Evolutionary conservation across 371 early-diverging fungal species (phyloP), one percentile per base, ranked within the genome.

Genomic region (Actinomortierella wolfii): DNA sequence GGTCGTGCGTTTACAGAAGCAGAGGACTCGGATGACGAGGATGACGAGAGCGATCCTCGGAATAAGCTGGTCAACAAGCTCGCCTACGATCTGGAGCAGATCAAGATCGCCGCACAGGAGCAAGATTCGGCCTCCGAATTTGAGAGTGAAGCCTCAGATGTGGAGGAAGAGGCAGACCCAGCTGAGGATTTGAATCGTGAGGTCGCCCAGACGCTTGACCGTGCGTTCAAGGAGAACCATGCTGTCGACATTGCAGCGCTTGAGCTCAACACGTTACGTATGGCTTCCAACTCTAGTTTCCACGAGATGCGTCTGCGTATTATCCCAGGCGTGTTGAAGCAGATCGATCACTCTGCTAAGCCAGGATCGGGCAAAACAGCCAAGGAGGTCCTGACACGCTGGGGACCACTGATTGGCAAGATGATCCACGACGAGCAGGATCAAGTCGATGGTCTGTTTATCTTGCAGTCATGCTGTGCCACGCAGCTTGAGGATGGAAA

Each of bases 251-350:
- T 87, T 57, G 87, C 95, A 7, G 84, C 86, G 13, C 75, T 95
- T 17, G 97, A 98, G 80, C 82, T 97, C 28, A 96, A 94, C 54
- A 89, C 94, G 8, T 78, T 94, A 59, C 92, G 96, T 62, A 91
- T 97, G 91, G 90, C 96, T 6, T 87, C 86, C 64, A 91, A 97
- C 70, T 88, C 92, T 24, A 87, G 86, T 13, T 94, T 92, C 61
- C 81, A 84, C 21, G 90, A 92, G 71, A 83, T 96, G 62, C 83
- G 96, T 23, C 83, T 82, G 39, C 83, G 86, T 1, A 83, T 94
- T 24, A 82, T 93, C 25, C 92, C 91, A 11, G 76, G 79, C 7
- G 71, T 90, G 21, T 59, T 91, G 48, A 71, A 76, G n/a, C 81
- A 84, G 28, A 79, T 93, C 56, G 85, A 86, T 49, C 56, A 69